Base-by-base conservation (phyloP, 2,329 filamentous ascomycete species). In the Cladosporium sp. region DNA sequence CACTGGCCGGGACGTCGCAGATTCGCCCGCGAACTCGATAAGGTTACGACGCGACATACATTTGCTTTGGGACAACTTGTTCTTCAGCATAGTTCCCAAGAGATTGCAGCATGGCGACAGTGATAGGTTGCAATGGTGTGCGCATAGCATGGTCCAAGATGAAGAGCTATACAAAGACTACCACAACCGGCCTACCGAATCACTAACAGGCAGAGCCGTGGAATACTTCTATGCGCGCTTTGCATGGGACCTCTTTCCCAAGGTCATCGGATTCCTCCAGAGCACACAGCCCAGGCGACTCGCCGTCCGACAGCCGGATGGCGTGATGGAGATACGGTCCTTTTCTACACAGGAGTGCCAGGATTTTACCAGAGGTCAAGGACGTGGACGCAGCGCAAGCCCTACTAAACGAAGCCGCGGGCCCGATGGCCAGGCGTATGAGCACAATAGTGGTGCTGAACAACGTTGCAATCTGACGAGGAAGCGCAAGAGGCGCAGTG, bases 221-320 rank as follows among this genome's bases (percentile, higher is more conserved):
- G 43, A 60, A 38, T 61, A 51, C 45, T 37, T 63, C 25, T 61
- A 58, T 45, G 51, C 55, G 30, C 59, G 61, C 38, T 61, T 59
- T 47, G 59, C 59, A 11, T 63, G 36, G 52, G 56, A 59, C 37
- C 36, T 63, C 45, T 63, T 63, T 36, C 59, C 61, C 3, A 51
- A 49, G 42, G 49, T 61, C 76, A 79, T 6, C 67, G 72, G 2
- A 65, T 63, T 63, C 36, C 59, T 61, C 20, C 51, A 60, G 17
- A 52, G 34, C n/a, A 55, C 19, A 28, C 30, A 57, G 40, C 54
- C 34, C 5, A 57, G 54, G 54, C 30, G 42, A 47, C 42, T 57
- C 40, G 54, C 54, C 8, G 34, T 57, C 19, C 54, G 54, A 49
- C 30, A 15, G 8, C 14, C 54, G 30, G 17, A 49, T 39, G 15